phyloP scores from a whole-genome alignment of 805 yeast genomes.

The Lachancea fermentati region DNA sequence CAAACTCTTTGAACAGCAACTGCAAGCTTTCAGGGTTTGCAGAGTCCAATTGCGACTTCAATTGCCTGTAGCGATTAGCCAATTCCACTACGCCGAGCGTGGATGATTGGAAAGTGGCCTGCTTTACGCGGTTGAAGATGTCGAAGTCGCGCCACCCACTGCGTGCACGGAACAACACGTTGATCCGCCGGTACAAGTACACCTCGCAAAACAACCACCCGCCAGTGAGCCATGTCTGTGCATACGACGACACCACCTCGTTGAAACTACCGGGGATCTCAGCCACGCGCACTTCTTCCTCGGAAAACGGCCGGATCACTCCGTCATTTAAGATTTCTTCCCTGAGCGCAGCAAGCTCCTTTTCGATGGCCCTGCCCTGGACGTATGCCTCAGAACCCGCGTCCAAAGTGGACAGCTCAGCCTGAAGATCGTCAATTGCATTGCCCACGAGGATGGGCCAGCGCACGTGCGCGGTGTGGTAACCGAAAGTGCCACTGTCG shows the following conservation, averaged over 20 bases:
- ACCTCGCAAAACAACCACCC: constrained; percentile 93
- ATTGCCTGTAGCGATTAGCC: constrained; percentile 54
- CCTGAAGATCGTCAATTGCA: constrained; percentile 55
- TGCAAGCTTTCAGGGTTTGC: constrained; percentile 40
- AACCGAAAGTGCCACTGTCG: constrained; percentile 77
- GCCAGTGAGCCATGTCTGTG: constrained; percentile 68
- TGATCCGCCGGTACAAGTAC: constrained; percentile 66
- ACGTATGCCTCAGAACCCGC: constrained; percentile 24
- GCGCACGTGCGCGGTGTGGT: constrained; percentile 66
- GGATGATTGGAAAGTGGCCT: constrained; percentile 69
- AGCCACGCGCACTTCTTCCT: constrained; percentile 32
- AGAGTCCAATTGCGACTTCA: constrained; percentile 30
- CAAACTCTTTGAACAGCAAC: constrained; percentile 70
- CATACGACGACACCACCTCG: constrained; percentile 35
- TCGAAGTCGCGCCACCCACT: constrained; percentile 51
- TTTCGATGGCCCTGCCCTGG: constrained; percentile 46
- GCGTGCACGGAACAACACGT: constrained; percentile 38
- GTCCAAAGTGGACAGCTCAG: constrained; percentile 27
- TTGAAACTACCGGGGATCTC: constrained; percentile 55
- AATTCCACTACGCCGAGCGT: constrained; percentile 74
- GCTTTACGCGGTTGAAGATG: constrained; percentile 64
- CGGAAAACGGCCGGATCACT: constrained; percentile 40
- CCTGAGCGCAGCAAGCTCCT: constrained; percentile 39
- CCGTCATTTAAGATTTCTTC: constrained; percentile 40
- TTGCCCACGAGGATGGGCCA: constrained; percentile 83